Percentiles rank a stretch among this genome's conserved stretches.
Evolutionary conservation across 75 land plant species (phyloP).

Genomic region (Pseudotsuga menziesii): DNA sequence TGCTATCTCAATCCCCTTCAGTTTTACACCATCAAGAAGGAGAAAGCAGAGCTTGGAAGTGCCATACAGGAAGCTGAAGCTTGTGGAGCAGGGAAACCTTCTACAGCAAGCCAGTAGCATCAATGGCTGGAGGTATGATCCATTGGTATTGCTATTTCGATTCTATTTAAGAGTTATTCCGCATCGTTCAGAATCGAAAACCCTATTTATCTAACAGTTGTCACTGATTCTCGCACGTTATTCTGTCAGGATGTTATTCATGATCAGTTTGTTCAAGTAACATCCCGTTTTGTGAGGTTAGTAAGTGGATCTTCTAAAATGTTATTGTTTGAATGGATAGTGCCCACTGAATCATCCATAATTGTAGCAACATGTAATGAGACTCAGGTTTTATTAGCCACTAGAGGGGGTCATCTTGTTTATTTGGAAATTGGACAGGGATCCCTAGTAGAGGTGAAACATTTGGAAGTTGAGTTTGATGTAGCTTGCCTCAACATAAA

Average conservation of each 20-base stretch:
- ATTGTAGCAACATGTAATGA: slow-evolving; percentile 96
- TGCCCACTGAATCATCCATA: slow-evolving; percentile 16
- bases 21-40: no score
- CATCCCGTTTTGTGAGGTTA: slow-evolving; percentile 69
- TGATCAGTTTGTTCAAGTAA: slow-evolving; percentile 91
- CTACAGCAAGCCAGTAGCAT: no score
- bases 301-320: slow-evolving; percentile 72
- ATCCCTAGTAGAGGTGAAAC: slow-evolving; percentile 58
- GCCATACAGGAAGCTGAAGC: no score
- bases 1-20: no score
- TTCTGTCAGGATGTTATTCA: slow-evolving; percentile 83
- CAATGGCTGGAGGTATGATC: no score
- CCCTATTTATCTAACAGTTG: no score
- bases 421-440: slow-evolving; percentile 81
- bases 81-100: no score
- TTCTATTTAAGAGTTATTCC: no score
- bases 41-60: no score
- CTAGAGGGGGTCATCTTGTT: slow-evolving; percentile 90
- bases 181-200: no score
- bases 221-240: slow-evolving; percentile 71
- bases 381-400: slow-evolving; percentile 85
- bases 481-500: slow-evolving; percentile 95
- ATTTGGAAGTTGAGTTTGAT: slow-evolving; percentile 82
- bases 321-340: slow-evolving; percentile 21
- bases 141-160: no score